phyloP scores from a whole-genome alignment of 2,329 filamentous ascomycete genomes.

The Periconia digitata region DNA sequence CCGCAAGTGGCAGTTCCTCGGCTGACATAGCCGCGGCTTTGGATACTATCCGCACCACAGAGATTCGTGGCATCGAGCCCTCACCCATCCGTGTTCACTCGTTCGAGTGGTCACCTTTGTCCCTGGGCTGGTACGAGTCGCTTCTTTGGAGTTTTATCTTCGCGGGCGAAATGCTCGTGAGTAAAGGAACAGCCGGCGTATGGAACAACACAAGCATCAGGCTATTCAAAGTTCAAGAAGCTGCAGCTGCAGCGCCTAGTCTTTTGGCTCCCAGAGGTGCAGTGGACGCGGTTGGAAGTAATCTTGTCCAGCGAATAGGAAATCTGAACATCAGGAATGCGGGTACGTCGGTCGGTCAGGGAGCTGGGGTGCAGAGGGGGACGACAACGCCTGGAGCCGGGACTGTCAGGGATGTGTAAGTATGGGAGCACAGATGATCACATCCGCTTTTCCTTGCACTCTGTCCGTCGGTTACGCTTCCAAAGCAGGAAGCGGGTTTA shows the following conservation, averaged over 20 bases:
- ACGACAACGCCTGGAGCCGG: conserved; percentile 21
- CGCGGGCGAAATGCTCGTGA: conserved; percentile 82
- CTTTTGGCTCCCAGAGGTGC: conserved; percentile 84
- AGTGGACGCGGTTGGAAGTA: conserved; percentile 89
- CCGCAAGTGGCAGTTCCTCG: conserved; percentile 45
- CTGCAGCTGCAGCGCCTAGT: conserved; percentile 75
- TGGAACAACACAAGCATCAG: conserved; percentile 92
- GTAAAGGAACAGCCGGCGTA: conserved; percentile 83
- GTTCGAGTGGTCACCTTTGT: conserved; percentile 91
- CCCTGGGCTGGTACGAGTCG: conserved; percentile 93
- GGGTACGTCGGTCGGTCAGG: conserved; percentile 24
- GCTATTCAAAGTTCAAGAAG: conserved; percentile 87
- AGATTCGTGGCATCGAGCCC: conserved; percentile 72
- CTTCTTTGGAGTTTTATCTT: conserved; percentile 94
- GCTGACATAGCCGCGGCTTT: conserved; percentile 44
- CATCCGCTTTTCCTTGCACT: too few relatives aligned
- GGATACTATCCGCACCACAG: conserved; percentile 59
- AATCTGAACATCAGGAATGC: conserved; percentile 69
- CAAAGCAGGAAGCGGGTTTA: not conserved
- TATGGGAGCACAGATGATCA: too few relatives aligned
- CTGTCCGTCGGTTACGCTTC: too few relatives aligned
- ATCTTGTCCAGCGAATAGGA: conserved; percentile 83
- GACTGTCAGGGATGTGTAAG: conserved; percentile 40
- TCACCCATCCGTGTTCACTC: conserved; percentile 77
- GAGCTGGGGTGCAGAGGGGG: conserved; percentile 14